Conservation (phyloP, 202 grass and related monocot species). For the Tripidium arundinaceum region DNA sequence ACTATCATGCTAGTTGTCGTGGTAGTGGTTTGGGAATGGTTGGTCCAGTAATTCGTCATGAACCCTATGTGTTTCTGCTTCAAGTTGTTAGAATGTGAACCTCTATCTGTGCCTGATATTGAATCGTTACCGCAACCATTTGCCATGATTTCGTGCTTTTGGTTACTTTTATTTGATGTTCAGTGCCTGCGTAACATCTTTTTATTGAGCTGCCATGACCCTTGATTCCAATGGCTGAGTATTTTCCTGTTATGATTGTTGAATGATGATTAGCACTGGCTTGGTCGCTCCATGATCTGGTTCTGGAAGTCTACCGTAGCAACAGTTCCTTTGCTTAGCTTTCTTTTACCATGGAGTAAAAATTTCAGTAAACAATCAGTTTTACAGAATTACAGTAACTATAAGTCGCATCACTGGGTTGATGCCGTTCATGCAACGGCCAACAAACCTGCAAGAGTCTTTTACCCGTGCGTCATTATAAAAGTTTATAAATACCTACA, state of each 20-base stretch:
- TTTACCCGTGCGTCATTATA: no score
- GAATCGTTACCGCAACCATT: background rate
- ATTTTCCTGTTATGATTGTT: background rate
- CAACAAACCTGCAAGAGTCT: background rate
- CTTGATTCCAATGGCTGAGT: background rate
- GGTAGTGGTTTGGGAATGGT: conserved; percentile 1
- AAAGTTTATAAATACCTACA: no score
- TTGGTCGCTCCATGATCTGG: background rate
- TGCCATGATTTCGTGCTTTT: background rate
- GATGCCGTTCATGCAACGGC: background rate
- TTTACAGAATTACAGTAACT: background rate
- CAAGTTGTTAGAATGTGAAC: background rate
- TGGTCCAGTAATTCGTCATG: background rate
- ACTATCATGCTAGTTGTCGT: background rate
- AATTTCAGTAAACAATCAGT: background rate
- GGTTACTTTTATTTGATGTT: background rate
- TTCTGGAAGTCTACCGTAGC: background rate
- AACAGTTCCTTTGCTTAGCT: background rate
- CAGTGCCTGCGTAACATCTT: background rate
- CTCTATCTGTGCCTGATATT: background rate
- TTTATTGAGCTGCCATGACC: background rate
- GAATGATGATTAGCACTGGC: background rate
- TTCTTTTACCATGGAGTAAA: background rate
- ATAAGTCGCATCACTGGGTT: background rate
- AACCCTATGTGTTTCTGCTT: background rate